Evolutionary conservation across 2,329 filamentous ascomycete species (phyloP).

Genomic region (Calycina herbarum): DNA sequence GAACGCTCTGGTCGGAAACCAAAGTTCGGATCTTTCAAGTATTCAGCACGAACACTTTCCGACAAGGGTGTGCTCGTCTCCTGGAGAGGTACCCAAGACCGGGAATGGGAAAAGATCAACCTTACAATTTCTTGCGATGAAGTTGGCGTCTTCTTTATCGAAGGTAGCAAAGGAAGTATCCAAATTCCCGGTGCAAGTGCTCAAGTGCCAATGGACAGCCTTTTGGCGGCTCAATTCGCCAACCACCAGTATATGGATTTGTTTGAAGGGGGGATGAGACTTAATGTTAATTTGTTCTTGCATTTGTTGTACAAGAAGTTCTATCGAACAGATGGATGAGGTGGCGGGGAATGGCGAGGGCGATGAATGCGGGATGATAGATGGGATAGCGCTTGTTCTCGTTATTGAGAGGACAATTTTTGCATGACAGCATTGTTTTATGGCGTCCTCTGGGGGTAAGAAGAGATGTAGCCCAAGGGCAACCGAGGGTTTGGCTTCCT

Average conservation of each 20-base stretch:
- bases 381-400: conserved; percentile 3
- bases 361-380: not conserved
- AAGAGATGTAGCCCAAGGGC: not conserved
- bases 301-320: conserved; percentile 99
- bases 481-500: conserved; percentile 5
- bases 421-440: conserved; percentile 7
- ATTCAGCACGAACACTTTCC: conserved; percentile 81
- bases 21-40: conserved; percentile 98
- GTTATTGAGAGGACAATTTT: conserved; percentile 6
- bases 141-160: conserved; percentile 90
- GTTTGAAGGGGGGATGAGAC: conserved; percentile 79
- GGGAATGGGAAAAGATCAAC: conserved; percentile 89
- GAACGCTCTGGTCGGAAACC: conserved; percentile 89
- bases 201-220: conserved; percentile 84
- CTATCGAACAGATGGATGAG: conserved; percentile 63
- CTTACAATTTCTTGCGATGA: conserved; percentile 92
- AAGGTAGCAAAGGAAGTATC: conserved; percentile 87
- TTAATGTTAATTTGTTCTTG: conserved; percentile 96
- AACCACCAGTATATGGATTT: conserved; percentile 94
- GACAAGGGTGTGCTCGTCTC: conserved; percentile 92
- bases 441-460: conserved; percentile 1
- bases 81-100: conserved; percentile 81
- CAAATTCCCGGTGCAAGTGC: conserved; percentile 94
- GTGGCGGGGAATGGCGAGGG: not conserved
- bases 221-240: conserved; percentile 96